Evolutionary conservation across 106 monocot genomes (phyloP).

Genomic region (Agapanthus africanus): DNA sequence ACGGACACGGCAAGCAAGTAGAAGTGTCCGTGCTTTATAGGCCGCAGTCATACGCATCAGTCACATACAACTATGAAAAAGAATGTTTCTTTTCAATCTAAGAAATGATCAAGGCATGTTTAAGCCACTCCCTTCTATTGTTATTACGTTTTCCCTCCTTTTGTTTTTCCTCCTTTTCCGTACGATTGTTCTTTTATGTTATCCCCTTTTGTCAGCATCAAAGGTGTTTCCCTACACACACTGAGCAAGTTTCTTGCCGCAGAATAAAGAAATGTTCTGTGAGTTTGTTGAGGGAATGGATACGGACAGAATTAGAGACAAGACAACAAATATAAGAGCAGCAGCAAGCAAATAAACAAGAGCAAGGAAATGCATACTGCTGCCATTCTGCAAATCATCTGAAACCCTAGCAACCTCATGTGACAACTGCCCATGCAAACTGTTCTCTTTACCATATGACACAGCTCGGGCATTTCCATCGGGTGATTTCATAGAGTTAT

Average conservation of each 20-base stretch:
- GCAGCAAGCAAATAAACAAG: background rate
- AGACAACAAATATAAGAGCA: background rate
- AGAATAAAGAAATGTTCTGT: background rate
- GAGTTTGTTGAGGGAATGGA: background rate
- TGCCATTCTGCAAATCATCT: conserved; percentile 13
- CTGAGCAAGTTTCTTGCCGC: background rate
- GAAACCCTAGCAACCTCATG: conserved; percentile 4
- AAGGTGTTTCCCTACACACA: background rate
- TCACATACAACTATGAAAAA: too few species aligned
- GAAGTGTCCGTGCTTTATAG: too few species aligned
- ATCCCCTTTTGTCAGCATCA: background rate
- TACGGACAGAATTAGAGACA: background rate
- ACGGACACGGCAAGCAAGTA: too few species aligned
- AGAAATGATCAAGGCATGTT: background rate
- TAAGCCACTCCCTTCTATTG: too few species aligned
- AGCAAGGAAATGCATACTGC: background rate
- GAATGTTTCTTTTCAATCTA: background rate
- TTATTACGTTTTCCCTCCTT: background rate
- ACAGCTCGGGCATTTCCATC: conserved; percentile 14
- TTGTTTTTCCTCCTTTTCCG: background rate
- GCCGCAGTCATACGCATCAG: too few species aligned
- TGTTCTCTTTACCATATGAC: conserved; percentile 17
- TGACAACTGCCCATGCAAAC: background rate
- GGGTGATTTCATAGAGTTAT: conserved; percentile 10
- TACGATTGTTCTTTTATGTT: background rate